Evolutionary conservation across 164 flowering plant species (phyloP), one percentile per base, ranked within the genome.

Genomic region (Brasenia schreberi): DNA sequence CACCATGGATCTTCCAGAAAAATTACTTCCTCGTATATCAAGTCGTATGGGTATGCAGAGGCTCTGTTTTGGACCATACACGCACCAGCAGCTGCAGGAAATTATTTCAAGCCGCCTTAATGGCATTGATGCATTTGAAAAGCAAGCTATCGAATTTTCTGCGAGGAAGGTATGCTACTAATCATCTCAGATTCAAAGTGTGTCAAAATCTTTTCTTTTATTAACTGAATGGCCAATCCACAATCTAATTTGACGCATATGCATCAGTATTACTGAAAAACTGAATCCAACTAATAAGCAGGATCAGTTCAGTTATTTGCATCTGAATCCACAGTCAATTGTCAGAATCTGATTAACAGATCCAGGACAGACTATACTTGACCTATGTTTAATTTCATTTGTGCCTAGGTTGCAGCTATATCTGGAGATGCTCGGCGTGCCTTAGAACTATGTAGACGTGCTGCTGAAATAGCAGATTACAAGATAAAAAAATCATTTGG

Each of bases 401-500:
- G 17, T 61, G 64, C 70, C 68, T 78, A 93, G 98, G 97, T 94
- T 18, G 99, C 99, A 63, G 99, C 99, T 64, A 81, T 94, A 65
- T 94, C 97, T 62, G 99, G 99, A 66, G 99, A 94, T 84, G 96
- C 97, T 66, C 93, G 96, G 43, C 91, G 99, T 77, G 96, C 93
- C 64, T 66, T 91, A 58, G 97, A 94, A 81, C 89, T 94, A 59
- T 91, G 97, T 73, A 84, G 96, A 68, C 93, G 99, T 70, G 97
- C 97, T 27, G 97, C 99, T 53, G 99, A 94, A 79, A 78, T 91
- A 65, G 78, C 89, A 65, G 96, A 94, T 78, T 89, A 81, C 73
- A 85, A 76, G 61, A 64, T 78, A 59, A 87, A 88, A 82, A 82
- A 76, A 42, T 76, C 67, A 66, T 33, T 61, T 14, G 62, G 43